Conservation (phyloP, 2,329 filamentous ascomycete species). For the Ophiosphaerella korrae region DNA sequence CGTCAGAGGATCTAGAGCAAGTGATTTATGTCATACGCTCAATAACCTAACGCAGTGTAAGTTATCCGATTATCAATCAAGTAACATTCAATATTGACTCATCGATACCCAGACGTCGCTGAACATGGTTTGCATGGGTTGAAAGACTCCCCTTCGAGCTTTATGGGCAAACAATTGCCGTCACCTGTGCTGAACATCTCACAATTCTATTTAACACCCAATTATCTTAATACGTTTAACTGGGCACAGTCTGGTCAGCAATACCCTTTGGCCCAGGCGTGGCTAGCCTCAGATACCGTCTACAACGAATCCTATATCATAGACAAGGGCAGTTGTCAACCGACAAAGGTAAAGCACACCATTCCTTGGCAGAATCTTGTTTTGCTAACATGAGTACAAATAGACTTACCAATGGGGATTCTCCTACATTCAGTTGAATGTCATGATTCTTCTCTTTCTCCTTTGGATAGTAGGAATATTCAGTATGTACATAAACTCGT, state of each 20-base stretch:
- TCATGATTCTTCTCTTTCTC: constrained; percentile 11
- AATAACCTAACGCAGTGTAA: not conserved
- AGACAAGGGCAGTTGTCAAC: no score
- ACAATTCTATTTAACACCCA: not conserved
- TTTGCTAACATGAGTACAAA: not conserved
- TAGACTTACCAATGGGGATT: constrained; percentile 29
- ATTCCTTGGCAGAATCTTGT: constrained; percentile 1
- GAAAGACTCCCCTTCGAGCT: constrained; percentile 3
- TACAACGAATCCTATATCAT: no score
- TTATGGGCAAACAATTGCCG: not conserved
- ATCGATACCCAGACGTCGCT: not conserved
- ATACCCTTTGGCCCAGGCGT: no score
- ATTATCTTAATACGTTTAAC: not conserved
- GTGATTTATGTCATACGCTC: no score
- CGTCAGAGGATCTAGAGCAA: no score
- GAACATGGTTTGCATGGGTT: not conserved
- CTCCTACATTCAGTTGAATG: constrained; percentile 22
- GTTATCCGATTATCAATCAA: not conserved
- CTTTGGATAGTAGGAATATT: constrained; percentile 20
- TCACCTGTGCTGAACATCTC: constrained; percentile 15
- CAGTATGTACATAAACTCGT: constrained; percentile 10
- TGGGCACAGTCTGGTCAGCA: no score
- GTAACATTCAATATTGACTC: not conserved
- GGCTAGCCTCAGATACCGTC: no score
- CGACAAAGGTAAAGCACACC: not conserved